phyloP scores from a whole-genome alignment of 495 filamentous ascomycete species.

The Podospora sp. region DNA sequence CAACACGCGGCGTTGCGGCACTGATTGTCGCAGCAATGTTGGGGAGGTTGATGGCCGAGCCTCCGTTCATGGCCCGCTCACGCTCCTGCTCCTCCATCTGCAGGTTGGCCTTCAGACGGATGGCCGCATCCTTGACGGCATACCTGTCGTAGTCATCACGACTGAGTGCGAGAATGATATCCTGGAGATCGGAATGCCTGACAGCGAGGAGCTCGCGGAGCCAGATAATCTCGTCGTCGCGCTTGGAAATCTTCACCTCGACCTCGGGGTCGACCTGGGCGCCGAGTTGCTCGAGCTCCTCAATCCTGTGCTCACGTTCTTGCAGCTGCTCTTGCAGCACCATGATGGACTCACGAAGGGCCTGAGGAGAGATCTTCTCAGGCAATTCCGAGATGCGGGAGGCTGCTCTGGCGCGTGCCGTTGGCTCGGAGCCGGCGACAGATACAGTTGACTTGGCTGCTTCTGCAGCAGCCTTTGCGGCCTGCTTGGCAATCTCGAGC shows the following conservation, averaged over 20 bases:
- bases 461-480: constrained; percentile 82
- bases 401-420: constrained; percentile 38
- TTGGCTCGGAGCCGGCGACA: constrained; percentile 38
- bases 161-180: constrained; percentile 81
- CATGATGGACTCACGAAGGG: constrained; percentile 91
- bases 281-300: constrained; percentile 76
- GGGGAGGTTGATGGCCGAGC: constrained; percentile 53
- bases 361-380: constrained; percentile 89
- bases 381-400: constrained; percentile 58
- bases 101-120: constrained; percentile 87
- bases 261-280: constrained; percentile 69
- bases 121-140: constrained; percentile 82
- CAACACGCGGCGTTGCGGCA: constrained; percentile 74
- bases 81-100: constrained; percentile 97
- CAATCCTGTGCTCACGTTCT: constrained; percentile 85
- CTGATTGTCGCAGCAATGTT: constrained; percentile 57
- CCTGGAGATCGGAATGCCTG: constrained; percentile 84
- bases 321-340: constrained; percentile 96
- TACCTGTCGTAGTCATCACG: constrained; percentile 72
- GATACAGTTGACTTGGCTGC: constrained; percentile 71
- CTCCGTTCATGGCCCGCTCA: constrained; percentile 66
- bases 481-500: constrained; percentile 85
- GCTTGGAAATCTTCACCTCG: constrained; percentile 78
- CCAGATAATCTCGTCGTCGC: constrained; percentile 93
- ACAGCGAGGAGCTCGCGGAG: constrained; percentile 90